Evolutionary conservation across 1,139 yeast species (phyloP), one percentile per base, ranked within the genome.

Genomic region (Debaryomyces sp.): DNA sequence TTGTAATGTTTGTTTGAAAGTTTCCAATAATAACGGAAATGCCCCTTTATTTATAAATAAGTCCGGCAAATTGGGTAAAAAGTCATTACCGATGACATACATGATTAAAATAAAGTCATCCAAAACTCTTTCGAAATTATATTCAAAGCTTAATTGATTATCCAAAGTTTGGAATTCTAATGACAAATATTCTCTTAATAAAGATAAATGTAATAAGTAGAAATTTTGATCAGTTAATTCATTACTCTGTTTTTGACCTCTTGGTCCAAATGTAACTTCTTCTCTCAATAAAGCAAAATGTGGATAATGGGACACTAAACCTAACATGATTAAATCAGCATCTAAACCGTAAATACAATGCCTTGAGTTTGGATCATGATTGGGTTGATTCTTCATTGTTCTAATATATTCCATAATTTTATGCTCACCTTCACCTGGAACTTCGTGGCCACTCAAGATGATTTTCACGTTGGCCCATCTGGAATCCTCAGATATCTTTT

Each of bases 351-450:
- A 95, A 50, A 95, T 89, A 75, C 98, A 94, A 64, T 95, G 99
- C 62, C 94, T 83, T 18, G 94, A 83, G 63, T 94, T 90, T 43
- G 96, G 88, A 63, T 92, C 82, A 61, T 90, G 89, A 44, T 78
- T 80, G 1, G 85, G 82, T 56, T 85, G 89, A 12, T 89, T 79
- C 58, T 96, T 84, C 68, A 87, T 87, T 41, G 85, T 78, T 67
- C 99, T 82, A 54, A 95, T 90, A 62, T 85, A 95, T 60, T 89
- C 90, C 99, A 94, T 94, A 59, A 94, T 90, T 67, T 94, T 94
- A 72, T 94, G 99, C 72, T 95, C 99, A 66, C 99, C 99, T 77
- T 95, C 99, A 55, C 99, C 99, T 3, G 99, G 99, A n/a, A 91
- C 98, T 57, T 94, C 94, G 56, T 96, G 97, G 46, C 96, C 99